Conservation (phyloP, 257 asterid species). For the Primulina huaijiensis region DNA sequence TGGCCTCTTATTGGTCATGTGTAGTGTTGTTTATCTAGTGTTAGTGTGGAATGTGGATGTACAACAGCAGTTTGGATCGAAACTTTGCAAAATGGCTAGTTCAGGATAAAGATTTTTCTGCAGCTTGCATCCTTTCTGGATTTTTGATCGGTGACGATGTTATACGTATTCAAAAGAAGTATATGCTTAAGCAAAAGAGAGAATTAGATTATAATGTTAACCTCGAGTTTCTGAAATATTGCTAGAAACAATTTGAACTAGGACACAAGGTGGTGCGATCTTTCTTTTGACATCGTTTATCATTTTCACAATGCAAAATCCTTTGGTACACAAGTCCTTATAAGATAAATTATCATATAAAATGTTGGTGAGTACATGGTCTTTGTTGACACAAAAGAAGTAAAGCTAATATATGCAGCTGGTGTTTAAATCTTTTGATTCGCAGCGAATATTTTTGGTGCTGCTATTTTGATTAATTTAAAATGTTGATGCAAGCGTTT, state of each 20-base stretch:
- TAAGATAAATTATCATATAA: background rate
- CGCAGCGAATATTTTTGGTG: too few relatives aligned
- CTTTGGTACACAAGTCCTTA: background rate
- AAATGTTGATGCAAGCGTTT: too few relatives aligned
- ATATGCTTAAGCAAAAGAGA: background rate
- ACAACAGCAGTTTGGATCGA: constrained; percentile 20
- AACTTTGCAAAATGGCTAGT: constrained; percentile 25
- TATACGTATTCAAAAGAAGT: background rate
- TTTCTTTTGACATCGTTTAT: background rate
- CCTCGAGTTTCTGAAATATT: background rate
- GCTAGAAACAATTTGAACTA: background rate
- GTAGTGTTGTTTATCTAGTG: constrained; percentile 25
- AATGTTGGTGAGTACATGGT: background rate
- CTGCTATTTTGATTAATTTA: too few relatives aligned
- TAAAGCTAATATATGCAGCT: background rate
- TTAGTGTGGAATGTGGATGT: constrained; percentile 38
- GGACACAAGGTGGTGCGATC: background rate
- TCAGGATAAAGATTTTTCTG: constrained; percentile 26
- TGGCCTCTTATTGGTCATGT: constrained; percentile 22
- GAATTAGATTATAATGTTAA: background rate
- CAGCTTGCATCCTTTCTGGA: background rate
- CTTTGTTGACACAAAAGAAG: background rate
- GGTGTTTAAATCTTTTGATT: too few relatives aligned
- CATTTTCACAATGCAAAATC: constrained; percentile 4
- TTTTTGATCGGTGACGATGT: constrained; percentile 7